These are phyloP conservation scores for Xylaria multiplex DNA, from an alignment of 2,329 filamentous ascomycete species.

Conservation along the genomic window DNA sequence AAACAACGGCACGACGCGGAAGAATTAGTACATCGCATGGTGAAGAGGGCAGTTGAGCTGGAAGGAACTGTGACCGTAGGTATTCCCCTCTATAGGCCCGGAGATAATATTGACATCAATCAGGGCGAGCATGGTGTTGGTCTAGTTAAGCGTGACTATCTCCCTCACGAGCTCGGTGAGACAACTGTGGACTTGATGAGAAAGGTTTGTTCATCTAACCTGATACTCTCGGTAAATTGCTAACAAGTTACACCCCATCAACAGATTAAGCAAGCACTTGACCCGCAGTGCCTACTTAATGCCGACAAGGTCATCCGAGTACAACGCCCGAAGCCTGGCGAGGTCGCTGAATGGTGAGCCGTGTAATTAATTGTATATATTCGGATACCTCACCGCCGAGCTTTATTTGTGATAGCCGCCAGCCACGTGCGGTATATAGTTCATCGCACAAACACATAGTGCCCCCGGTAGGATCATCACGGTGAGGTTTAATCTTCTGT, in stretches of 20 bases:
- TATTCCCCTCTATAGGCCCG: constrained; percentile 2
- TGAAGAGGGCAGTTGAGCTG: constrained; percentile 84
- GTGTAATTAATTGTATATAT: constrained; percentile 12
- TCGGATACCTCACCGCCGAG: constrained; percentile 22
- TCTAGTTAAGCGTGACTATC: constrained; percentile 84
- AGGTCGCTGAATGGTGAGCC: constrained; percentile 57
- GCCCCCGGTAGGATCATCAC: not conserved
- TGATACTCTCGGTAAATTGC: constrained; percentile 7
- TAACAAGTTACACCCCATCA: constrained; percentile 22
- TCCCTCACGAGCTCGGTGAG: constrained; percentile 79
- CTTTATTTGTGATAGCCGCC: constrained; percentile 30
- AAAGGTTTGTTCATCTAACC: constrained; percentile 63
- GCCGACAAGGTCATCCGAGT: constrained; percentile 75
- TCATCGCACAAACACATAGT: not conserved
- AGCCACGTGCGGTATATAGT: constrained; percentile 7
- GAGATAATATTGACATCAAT: constrained; percentile 15
- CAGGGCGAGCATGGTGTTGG: constrained; percentile 85
- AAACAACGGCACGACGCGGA: constrained; percentile 73
- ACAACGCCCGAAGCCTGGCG: constrained; percentile 62
- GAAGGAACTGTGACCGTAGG: constrained; percentile 81
- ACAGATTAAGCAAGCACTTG: constrained; percentile 82
- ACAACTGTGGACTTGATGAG: constrained; percentile 84
- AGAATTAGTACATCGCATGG: constrained; percentile 81
- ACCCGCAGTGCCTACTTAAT: constrained; percentile 77
- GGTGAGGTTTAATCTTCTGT: not conserved